phyloP scores from a whole-genome alignment of 164 flowering plant species.

The Sextonia rubra region DNA sequence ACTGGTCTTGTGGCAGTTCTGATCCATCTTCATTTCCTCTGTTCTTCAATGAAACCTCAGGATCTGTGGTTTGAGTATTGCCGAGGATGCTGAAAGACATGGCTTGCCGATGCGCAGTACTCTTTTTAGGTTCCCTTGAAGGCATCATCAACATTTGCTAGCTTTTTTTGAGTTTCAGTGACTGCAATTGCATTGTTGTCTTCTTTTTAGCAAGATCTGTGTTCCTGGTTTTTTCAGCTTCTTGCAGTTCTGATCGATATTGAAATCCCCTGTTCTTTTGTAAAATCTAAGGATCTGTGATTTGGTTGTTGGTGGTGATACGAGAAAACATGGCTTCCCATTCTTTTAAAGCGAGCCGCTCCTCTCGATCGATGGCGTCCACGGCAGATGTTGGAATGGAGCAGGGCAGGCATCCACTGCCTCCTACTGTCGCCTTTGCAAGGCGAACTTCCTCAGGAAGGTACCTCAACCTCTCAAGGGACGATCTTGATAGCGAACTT shows the following conservation, averaged over 20 bases:
- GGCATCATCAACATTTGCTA: conserved; percentile 39
- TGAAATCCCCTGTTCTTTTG: conserved; percentile 61
- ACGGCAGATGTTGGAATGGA: conserved; percentile 29
- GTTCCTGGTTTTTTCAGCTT: conserved; percentile 5
- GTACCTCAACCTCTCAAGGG: conserved; percentile 45
- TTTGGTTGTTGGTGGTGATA: conserved; percentile 13
- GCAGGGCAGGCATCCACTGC: conserved; percentile 23
- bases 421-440: conserved; percentile 36
- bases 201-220: conserved; percentile 47
- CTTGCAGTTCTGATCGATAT: conserved; percentile 26
- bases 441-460: conserved; percentile 54
- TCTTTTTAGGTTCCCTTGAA: conserved; percentile 55
- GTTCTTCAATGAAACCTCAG: neutral
- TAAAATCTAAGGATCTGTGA: conserved; percentile 5
- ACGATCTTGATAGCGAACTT: conserved; percentile 52
- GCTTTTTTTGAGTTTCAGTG: conserved; percentile 25
- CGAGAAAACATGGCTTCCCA: conserved; percentile 38
- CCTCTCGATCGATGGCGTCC: conserved; percentile 32
- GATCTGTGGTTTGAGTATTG: conserved; percentile 33
- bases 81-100: conserved; percentile 41
- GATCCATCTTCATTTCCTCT: neutral
- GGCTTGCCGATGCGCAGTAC: no score
- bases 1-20: no score
- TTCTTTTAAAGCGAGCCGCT: conserved; percentile 41
- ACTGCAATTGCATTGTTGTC: conserved; percentile 37